Percentiles rank a stretch among this genome's conserved stretches.
Evolutionary conservation across 495 filamentous ascomycete genomes (phyloP).

Genomic region (Astrothelium subdiscretum): DNA sequence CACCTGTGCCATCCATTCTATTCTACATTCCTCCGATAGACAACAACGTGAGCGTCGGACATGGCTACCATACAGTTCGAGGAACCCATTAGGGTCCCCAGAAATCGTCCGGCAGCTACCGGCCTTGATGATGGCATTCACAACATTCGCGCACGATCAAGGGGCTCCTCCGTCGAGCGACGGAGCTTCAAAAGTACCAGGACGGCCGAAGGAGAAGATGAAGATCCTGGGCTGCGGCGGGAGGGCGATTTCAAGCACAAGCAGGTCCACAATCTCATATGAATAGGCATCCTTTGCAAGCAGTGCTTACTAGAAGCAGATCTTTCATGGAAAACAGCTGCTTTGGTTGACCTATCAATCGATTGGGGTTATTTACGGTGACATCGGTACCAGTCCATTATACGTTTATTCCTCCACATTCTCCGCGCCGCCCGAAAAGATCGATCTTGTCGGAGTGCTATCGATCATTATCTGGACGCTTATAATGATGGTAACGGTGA

Average conservation of each 20-base stretch:
- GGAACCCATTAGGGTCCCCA: slow-evolving; percentile 1
- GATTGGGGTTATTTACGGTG: slow-evolving; percentile 20
- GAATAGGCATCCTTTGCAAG: neutral
- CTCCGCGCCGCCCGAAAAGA: slow-evolving; percentile 25
- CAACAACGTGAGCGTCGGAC: neutral
- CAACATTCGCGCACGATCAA: slow-evolving; percentile 3
- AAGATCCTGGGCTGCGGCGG: slow-evolving; percentile 11
- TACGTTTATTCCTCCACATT: slow-evolving; percentile 17
- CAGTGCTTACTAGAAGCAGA: slow-evolving; percentile 3
- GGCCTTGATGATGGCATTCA: slow-evolving; percentile 11
- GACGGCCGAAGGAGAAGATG: slow-evolving; percentile 8
- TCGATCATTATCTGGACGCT: slow-evolving; percentile 67
- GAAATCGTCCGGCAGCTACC: slow-evolving; percentile 6
- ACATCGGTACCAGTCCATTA: slow-evolving; percentile 19
- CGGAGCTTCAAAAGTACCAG: neutral
- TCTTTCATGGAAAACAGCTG: slow-evolving; percentile 14
- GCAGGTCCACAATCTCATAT: neutral
- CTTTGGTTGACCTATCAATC: slow-evolving; percentile 18
- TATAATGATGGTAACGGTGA: slow-evolving; percentile 61
- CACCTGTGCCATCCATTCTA: too few relatives aligned
- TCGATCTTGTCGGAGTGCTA: slow-evolving; percentile 55
- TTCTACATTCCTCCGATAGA: too few relatives aligned
- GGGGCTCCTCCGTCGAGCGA: neutral
- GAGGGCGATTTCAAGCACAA: slow-evolving; percentile 12
- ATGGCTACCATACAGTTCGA: slow-evolving; percentile 13